phyloP scores from a whole-genome alignment of 1,139 yeast genomes.

The Candida neerlandica region DNA sequence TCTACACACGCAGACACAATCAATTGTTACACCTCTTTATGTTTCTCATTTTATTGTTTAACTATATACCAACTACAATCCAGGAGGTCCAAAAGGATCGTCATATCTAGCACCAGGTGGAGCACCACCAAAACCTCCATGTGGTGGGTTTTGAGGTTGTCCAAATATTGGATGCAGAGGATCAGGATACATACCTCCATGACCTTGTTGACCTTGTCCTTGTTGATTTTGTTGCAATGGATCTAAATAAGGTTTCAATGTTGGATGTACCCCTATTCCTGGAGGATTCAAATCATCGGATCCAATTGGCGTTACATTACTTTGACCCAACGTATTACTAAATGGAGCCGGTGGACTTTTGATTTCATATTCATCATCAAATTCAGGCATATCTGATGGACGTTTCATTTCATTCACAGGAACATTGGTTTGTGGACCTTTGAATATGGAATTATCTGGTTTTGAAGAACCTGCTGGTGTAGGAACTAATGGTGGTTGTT shows the following conservation, averaged over 20 bases:
- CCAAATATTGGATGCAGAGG: constrained; percentile 52
- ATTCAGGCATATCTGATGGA: constrained; percentile 51
- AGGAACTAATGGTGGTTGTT: not conserved
- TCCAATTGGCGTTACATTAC: constrained; percentile 42
- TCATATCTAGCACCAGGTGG: constrained; percentile 59
- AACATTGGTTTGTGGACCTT: constrained; percentile 3
- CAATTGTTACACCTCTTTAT: too few relatives aligned
- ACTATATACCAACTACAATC: not conserved
- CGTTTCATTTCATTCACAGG: constrained; percentile 4
- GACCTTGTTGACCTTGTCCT: constrained; percentile 16
- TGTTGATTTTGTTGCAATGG: constrained; percentile 18
- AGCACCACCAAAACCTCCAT: constrained; percentile 33
- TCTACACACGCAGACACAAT: too few relatives aligned
- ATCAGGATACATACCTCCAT: constrained; percentile 55
- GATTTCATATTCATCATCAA: constrained; percentile 60
- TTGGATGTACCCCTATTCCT: constrained; percentile 46
- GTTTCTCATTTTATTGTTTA: not conserved
- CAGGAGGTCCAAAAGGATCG: constrained; percentile 38
- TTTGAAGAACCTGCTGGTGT: constrained; percentile 3
- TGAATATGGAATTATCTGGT: constrained; percentile 7
- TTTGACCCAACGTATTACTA: constrained; percentile 6
- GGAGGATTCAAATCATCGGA: constrained; percentile 56
- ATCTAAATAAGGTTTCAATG: constrained; percentile 43
- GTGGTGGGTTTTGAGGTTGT: constrained; percentile 18
- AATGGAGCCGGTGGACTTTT: constrained; percentile 14